Base-by-base conservation (phyloP, 2,329 filamentous ascomycete genomes). In the Grosmannia penicillata region DNA sequence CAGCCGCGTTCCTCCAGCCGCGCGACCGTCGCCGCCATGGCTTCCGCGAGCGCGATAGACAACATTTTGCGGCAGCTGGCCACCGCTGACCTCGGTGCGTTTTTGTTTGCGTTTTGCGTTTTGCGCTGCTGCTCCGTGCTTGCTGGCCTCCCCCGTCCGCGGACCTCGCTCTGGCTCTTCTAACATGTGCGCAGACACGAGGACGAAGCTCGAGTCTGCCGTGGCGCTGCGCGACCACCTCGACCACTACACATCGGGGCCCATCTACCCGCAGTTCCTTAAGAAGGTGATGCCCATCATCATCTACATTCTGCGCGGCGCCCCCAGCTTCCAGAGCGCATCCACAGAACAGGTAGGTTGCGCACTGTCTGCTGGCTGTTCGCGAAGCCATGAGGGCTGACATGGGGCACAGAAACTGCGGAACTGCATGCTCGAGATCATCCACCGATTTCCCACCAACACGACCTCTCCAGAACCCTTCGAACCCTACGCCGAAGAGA, bases 371-470 rank as follows among this genome's bases (percentile, higher is more conserved):
- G n/a, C 15, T 21, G 14, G 31, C 31, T 10, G 31, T 14, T 18
- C 23, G 8, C 10, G 23, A 48, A 55, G 44, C 56, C 38, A 9
- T 38, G n/a, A 17, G 5, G n/a, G 21, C 27, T 30, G 34, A 28
- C 34, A 21, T 26, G 10, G 10, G 14, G 3, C 48, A 2, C n/a
- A 84, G 77, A 93, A 86, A 73, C 66, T 98, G 47, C 84, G 91
- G 46, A 91, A 91, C 56, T 93, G 82, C 56, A 73, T 93, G 35
- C 78, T 99, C 49, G 93, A 98, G 59, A 94, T 95, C 48, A 68
- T 99, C 23, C 86, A 96, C 59, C 78, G 91, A 46, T 61, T 99
- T 33, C 75, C 75, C 6, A 68, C 86, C 59, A 49, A 78, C 65
- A 70, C 65, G n/a, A 75, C 70, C 28, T 79, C 84, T 2, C 61